Conservation (phyloP, 768 basidiomycete species). For the Sarcomyxa edulis region DNA sequence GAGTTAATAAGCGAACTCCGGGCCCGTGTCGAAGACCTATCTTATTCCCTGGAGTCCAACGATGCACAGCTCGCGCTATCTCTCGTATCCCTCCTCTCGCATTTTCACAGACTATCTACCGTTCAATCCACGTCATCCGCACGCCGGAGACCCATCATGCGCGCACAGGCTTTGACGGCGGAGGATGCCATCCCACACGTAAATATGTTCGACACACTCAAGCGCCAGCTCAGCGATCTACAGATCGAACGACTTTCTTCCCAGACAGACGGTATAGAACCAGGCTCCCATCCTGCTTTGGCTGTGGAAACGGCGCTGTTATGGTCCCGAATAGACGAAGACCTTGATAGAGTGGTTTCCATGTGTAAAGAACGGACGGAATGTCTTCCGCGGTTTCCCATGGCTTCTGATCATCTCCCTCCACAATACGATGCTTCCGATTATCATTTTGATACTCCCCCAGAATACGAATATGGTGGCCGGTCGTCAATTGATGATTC, state of each 20-base stretch:
- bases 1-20: conserved; percentile 58
- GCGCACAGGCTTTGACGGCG: conserved; percentile 7
- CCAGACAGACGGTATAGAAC: conserved; percentile 27
- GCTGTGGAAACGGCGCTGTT: conserved; percentile 59
- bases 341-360: conserved; percentile 62
- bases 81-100: conserved; percentile 62
- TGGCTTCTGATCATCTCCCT: conserved; percentile 30
- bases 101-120: conserved; percentile 60
- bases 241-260: conserved; percentile 51
- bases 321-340: conserved; percentile 71
- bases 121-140: conserved; percentile 24
- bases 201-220: conserved; percentile 55
- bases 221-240: conserved; percentile 62
- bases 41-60: conserved; percentile 32
- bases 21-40: conserved; percentile 44
- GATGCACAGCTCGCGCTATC: conserved; percentile 65
- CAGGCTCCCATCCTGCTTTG: conserved; percentile 38
- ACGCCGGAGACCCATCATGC: conserved; percentile 4
- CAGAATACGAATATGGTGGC: conserved; percentile 45
- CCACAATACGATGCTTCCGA: conserved; percentile 40
- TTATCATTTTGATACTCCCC: conserved; percentile 38
- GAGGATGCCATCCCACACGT: conserved; percentile 15
- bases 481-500: conserved; percentile 33
- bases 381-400: conserved; percentile 19
- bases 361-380: conserved; percentile 62